These are phyloP conservation scores for Cantharellus cinnabarinus DNA, from an alignment of 768 basidiomycete genomes.

Conservation along the genomic window DNA sequence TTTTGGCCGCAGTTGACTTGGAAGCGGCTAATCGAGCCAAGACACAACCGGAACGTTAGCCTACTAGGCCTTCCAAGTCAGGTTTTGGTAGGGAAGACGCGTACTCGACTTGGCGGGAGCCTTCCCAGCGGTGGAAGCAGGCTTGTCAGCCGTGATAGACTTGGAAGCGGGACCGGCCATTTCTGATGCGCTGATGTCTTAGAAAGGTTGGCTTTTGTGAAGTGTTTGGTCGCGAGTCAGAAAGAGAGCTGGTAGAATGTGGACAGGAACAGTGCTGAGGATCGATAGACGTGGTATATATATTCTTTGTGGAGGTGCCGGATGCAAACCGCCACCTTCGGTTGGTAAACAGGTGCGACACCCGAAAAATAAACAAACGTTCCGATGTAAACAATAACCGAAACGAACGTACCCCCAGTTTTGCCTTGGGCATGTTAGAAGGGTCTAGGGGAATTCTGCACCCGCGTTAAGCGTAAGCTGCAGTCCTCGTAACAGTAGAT, in stretches of 20 bases:
- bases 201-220: not conserved
- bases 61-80: not conserved
- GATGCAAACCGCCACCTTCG: not conserved
- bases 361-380: not conserved
- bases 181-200: not conserved
- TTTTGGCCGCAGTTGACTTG: constrained; percentile 18
- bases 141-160: constrained; percentile 20
- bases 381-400: no score
- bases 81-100: constrained; percentile 9
- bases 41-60: not conserved
- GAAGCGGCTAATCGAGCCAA: not conserved
- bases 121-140: constrained; percentile 34
- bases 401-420: no score
- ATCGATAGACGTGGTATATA: not conserved
- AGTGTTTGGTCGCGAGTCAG: not conserved
- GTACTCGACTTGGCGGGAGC: constrained; percentile 32
- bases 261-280: not conserved
- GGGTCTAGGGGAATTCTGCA: no score
- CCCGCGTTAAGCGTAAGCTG: no score
- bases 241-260: not conserved
- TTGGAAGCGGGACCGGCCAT: not conserved
- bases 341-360: not conserved
- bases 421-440: no score
- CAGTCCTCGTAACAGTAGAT: no score
- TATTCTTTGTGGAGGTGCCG: not conserved